phyloP scores from a whole-genome alignment of 805 yeast genomes.

The Ogataea ganodermae region DNA sequence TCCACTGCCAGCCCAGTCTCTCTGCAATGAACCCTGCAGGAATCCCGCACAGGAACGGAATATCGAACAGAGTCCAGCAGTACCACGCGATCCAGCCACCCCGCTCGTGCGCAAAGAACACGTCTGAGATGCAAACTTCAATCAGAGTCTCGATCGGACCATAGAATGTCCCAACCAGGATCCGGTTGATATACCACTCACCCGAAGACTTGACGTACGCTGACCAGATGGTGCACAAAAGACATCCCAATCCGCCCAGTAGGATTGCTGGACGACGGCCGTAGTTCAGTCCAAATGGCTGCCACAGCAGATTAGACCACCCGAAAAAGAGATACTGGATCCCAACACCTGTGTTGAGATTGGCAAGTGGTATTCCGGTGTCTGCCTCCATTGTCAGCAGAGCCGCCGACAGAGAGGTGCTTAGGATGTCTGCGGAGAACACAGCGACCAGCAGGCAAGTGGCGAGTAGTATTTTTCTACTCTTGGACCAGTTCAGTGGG shows the following conservation, averaged over 20 bases:
- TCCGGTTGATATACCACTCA: slow-evolving; percentile 20
- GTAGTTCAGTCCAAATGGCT: slow-evolving; percentile 40
- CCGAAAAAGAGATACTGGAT: slow-evolving; percentile 54
- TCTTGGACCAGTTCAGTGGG: slow-evolving; percentile 33
- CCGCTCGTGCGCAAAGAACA: slow-evolving; percentile 41
- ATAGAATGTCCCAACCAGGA: slow-evolving; percentile 27
- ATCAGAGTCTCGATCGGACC: slow-evolving; percentile 41
- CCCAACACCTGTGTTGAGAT: slow-evolving; percentile 47
- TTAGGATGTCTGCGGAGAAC: slow-evolving; percentile 44
- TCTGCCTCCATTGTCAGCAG: slow-evolving; percentile 31
- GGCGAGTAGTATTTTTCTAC: slow-evolving; percentile 33
- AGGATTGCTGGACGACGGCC: slow-evolving; percentile 23
- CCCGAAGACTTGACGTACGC: slow-evolving; percentile 13
- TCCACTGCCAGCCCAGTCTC: slow-evolving; percentile 17
- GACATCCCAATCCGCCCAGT: slow-evolving; percentile 11
- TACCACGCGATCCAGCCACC: slow-evolving; percentile 39
- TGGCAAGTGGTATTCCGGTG: slow-evolving; percentile 24
- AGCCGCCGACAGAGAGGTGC: slow-evolving; percentile 33
- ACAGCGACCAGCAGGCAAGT: slow-evolving; percentile 38
- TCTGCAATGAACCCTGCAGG: slow-evolving; percentile 29
- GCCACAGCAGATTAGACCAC: slow-evolving; percentile 34
- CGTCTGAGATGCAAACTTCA: slow-evolving; percentile 31
- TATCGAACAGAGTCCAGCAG: slow-evolving; percentile 35
- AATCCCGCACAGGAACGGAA: slow-evolving; percentile 34
- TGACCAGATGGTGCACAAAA: slow-evolving; percentile 54